Evolutionary conservation across 192 early-diverging fungal species (phyloP), one percentile per base, ranked within the genome.

Genomic region (Helicostylum pulchrum): DNA sequence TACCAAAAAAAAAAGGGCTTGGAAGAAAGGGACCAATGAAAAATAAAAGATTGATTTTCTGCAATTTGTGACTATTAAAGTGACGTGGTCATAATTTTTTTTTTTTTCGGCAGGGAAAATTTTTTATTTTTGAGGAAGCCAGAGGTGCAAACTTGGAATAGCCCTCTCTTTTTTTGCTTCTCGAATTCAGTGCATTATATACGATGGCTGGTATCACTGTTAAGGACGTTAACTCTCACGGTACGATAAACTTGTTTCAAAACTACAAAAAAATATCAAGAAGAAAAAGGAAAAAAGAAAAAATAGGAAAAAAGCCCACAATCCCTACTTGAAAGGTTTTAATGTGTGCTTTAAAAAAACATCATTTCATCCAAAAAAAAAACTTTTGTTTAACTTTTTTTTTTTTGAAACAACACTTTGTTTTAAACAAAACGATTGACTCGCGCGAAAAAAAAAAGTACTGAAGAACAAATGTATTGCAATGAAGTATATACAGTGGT

Each of bases 211-310:
- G 88, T 77, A 85, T 90, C 43, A 59, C 57, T 59, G 57, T 59
- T 36, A 59, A 59, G 56, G 56, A 58, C 42, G 96, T 99, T 66
- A 83, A 83, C 81, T 78, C 96, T 59, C 93, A 95, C 79, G 90
- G 71, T 73, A 73, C 26, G 71, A 56, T 45, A 31, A 34, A 8
- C 39, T 11, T 57, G 0, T 55, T 55, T 53, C 9, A 39, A 39
- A 39, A 39, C 49, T 63, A 21, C 36, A 45, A n/a, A n/a, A 21
- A 11, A 23, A 7, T 21, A 53, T 9, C 14, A 54, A n/a, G 14
- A 54, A 30, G 53, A 54, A 31, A 31, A 31, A 2, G 23, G 8
- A 6, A 31, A 20, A 39, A 31, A 2, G 23, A 21, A 6, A 31
- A 20, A 39, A 39, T 10, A 39, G 36, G 9, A 39, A 39, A 39